Conservation (phyloP, 805 yeast species). For the Kazachstania viticola region DNA sequence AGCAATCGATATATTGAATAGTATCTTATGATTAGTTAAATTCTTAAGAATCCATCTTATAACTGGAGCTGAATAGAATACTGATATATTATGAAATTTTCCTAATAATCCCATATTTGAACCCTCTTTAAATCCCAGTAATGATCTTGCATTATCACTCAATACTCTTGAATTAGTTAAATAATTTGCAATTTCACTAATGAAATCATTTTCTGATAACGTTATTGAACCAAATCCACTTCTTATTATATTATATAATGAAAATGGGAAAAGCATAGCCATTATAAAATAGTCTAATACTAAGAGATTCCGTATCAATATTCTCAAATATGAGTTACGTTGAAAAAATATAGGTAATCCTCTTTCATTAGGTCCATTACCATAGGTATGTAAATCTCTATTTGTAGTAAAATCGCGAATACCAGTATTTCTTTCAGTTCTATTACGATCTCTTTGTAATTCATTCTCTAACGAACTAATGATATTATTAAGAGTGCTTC, state of each 20-base stretch:
- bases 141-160: conserved; percentile 21
- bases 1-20: neutral
- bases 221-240: conserved; percentile 22
- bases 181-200: conserved; percentile 17
- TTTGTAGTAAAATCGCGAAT: no score
- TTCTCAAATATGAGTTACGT: conserved; percentile 15
- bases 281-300: conserved; percentile 21
- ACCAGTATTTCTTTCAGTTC: neutral
- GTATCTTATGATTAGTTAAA: neutral
- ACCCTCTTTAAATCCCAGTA: conserved; percentile 8
- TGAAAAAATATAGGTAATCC: conserved; percentile 9
- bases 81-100: conserved; percentile 24
- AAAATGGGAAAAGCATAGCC: conserved; percentile 22
- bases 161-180: conserved; percentile 13
- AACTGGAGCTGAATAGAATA: conserved; percentile 18
- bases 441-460: conserved; percentile 1
- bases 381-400: neutral
- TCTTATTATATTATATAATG: conserved; percentile 21
- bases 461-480: conserved; percentile 2
- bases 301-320: conserved; percentile 16
- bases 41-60: conserved; percentile 3
- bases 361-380: neutral
- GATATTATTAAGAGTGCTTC: conserved; percentile 1
- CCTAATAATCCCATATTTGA: conserved; percentile 15
- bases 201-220: conserved; percentile 19